Base-by-base conservation (phyloP, 352 stramenopile species). In the Sclerospora graminicola region DNA sequence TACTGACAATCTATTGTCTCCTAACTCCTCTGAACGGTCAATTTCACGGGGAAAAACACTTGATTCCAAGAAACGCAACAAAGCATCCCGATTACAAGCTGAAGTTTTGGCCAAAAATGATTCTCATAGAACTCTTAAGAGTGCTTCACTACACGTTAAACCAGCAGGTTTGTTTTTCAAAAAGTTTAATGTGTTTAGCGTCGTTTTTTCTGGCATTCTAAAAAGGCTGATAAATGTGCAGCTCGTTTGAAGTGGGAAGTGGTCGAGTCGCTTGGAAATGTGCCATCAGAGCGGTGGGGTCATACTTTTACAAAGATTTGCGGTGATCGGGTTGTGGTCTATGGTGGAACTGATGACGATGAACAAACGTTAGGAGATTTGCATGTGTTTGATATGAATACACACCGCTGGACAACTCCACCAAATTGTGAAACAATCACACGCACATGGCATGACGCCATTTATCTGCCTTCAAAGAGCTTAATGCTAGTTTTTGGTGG, bases 401-500 rank as follows among this genome's bases (percentile, higher is more conserved):
- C 77, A 27, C 58, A 60, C 18, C 55, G 49, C 23, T 96, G 87
- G 87, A 81, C 63, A 7, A 72, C 69, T 35, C 85, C 84, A 7
- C 58, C 94, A 11, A 95, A 96, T 66, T 96, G 84, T 45, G 76
- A 94, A 53, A 89, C 81, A 19, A 74, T 94, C 31, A 69, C 75
- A 4, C 78, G 87, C 11, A 84, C 82, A 19, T 97, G 86, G 86
- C 91, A 97, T 56, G 82, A 84, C 38, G 64, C 83, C 2, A 89
- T 94, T n/a, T 96, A 78, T 48, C 48, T 97, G 18, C 69, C 75
- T 14, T 63, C 71, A 8, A 89, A 95, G 48, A 67, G 95, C 48
- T 59, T 97, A 24, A 52, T 97, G 31, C 66, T 97, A 23, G 87
- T 91, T 8, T 97, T 97, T 64, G 91, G 91, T 26, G 91, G 91